Evolutionary conservation across 148 eudicot species (phyloP), one percentile per base, ranked within the genome.

Genomic region (Drosera capensis): DNA sequence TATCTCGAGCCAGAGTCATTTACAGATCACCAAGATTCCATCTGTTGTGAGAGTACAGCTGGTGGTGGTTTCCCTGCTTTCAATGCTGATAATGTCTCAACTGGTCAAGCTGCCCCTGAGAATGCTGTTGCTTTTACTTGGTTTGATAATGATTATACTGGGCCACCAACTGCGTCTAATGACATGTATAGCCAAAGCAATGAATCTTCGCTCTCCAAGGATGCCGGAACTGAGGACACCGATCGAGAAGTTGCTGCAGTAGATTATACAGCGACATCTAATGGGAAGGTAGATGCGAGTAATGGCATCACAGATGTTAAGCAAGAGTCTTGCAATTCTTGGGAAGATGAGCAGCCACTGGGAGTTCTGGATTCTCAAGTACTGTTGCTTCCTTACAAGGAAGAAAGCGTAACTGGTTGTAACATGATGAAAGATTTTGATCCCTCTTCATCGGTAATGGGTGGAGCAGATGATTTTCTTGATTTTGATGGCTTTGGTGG

Each of bases 401-500:
- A 77, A 60, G 77, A 61, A 23, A 26, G 34, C 18, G 45, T 55
- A 49, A 45, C 58, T 43, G 51, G 41, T 40, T 66, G 57, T 35
- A 47, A 42, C 54, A n/a, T 37, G 36, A 46, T 57, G 39, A 37
- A 24, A 47, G 74, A 60, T 62, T 62, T 46, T 47, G 73, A 41
- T 54, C 41, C 56, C 20, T 36, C 79, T 41, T 57, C 65, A 22
- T 61, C 67, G n/a, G 57, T 64, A 34, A 55, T 62, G 40, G 73
- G 45, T 25, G 63, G 50, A 40, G 81, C 61, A 44, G 80, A 68
- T 45, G 76, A 73, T 42, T 23, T 41, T 20, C 22, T 52, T 40
- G 94, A 61, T 24, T 80, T 78, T 58, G 82, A 65, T 50, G 92
- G 82, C 24, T 59, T 88, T 65, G 94, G 77, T 38, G 94, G 63